Conservation (phyloP, 1,284 basidiomycete species). For the Agaricales sp. region DNA sequence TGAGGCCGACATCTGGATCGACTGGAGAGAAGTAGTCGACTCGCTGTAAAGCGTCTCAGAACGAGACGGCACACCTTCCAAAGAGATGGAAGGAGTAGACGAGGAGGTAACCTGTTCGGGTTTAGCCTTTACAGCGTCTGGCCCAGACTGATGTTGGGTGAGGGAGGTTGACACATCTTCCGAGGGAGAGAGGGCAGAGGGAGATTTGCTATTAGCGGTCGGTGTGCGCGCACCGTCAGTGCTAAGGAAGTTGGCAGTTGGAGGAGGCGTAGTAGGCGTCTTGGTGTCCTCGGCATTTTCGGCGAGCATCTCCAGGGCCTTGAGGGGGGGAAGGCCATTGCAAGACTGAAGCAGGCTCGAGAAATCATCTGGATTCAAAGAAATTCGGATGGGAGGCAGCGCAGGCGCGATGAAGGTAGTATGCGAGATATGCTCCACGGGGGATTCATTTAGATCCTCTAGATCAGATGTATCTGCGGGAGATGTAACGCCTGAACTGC, state of each 20-base stretch:
- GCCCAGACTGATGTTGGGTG: background rate
- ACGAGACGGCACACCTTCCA: background rate
- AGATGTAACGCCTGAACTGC: constrained; percentile 14
- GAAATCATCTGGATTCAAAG: constrained; percentile 73
- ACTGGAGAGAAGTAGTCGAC: background rate
- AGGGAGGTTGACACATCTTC: background rate
- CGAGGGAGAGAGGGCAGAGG: background rate
- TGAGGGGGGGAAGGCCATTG: constrained; percentile 30
- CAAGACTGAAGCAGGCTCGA: constrained; percentile 51
- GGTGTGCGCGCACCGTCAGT: constrained; percentile 3
- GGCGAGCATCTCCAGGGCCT: constrained; percentile 32
- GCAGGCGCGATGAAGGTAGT: constrained; percentile 74
- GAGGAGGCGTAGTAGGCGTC: constrained; percentile 18
- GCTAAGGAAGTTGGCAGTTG: constrained; percentile 18
- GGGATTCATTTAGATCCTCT: constrained; percentile 40
- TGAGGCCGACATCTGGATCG: background rate
- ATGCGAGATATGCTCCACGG: constrained; percentile 54
- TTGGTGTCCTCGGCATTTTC: constrained; percentile 26
- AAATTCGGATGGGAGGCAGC: constrained; percentile 73
- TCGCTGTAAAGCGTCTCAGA: background rate
- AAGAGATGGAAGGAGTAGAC: background rate
- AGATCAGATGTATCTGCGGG: constrained; percentile 23
- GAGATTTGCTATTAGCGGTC: background rate
- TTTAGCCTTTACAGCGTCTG: background rate
- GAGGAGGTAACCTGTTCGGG: background rate